phyloP scores from a whole-genome alignment of 495 filamentous ascomycete species.

The Penicillium alfredii region DNA sequence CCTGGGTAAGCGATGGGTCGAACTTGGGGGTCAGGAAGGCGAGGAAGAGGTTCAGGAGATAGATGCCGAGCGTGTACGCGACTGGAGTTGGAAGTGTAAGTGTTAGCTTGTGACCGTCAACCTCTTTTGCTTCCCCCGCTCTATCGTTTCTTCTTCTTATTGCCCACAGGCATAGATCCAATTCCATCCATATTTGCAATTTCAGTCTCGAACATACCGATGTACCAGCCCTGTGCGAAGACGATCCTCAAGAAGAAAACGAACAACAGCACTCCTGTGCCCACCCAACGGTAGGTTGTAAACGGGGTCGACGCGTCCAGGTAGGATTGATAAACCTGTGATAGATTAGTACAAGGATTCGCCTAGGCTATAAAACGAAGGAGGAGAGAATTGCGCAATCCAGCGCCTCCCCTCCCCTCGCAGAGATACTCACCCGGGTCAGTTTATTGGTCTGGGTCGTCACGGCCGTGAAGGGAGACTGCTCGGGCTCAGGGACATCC shows the following conservation, averaged over 20 bases:
- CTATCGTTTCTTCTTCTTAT: not conserved
- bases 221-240: conserved; percentile 95
- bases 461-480: conserved; percentile 79
- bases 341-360: conserved; percentile 11
- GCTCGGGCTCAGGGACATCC: conserved; percentile 74
- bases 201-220: no score
- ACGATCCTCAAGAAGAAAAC: conserved; percentile 86
- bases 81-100: conserved; percentile 47
- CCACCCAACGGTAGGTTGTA: conserved; percentile 79
- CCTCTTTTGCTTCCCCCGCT: no score
- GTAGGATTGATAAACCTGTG: conserved; percentile 87
- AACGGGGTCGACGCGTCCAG: conserved; percentile 90
- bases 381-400: conserved; percentile 6
- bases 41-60: conserved; percentile 98
- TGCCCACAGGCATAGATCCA: not conserved
- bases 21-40: conserved; percentile 98
- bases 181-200: conserved; percentile 4
- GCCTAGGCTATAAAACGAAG: not conserved
- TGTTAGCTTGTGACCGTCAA: no score
- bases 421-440: conserved; percentile 51
- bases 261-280: conserved; percentile 65
- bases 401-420: conserved; percentile 12
- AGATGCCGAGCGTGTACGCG: conserved; percentile 96
- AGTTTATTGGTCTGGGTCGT: conserved; percentile 73
- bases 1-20: conserved; percentile 91